These are phyloP conservation scores for Xylariales sp. DNA, from an alignment of 2,329 filamentous ascomycete species.

Conservation along the genomic window DNA sequence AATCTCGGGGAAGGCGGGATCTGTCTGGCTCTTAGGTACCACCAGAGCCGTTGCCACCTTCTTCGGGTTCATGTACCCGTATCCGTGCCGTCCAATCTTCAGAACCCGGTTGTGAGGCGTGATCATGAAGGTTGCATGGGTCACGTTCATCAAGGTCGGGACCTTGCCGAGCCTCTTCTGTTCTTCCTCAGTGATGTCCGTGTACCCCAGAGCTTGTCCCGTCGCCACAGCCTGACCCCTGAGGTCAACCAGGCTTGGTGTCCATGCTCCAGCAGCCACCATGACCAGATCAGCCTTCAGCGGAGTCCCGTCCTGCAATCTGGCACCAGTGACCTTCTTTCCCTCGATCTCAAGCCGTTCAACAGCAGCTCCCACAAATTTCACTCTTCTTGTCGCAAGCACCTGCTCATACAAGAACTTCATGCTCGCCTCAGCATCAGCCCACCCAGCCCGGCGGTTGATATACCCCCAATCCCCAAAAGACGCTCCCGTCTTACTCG, in stretches of 20 bases:
- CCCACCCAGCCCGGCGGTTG: conserved; percentile 75
- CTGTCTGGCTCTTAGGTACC: conserved; percentile 9
- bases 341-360: conserved; percentile 35
- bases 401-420: conserved; percentile 54
- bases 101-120: conserved; percentile 59
- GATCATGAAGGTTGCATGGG: conserved; percentile 69
- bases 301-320: conserved; percentile 42
- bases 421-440: conserved; percentile 69
- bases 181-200: conserved; percentile 69
- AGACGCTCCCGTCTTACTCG: conserved; percentile 42
- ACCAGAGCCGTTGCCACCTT: conserved; percentile 22
- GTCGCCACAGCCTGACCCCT: conserved; percentile 73
- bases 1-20: conserved; percentile 2
- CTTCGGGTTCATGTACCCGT: conserved; percentile 58
- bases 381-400: conserved; percentile 49
- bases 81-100: conserved; percentile 66
- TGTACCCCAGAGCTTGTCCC: conserved; percentile 75
- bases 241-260: conserved; percentile 70
- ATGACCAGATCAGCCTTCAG: conserved; percentile 68
- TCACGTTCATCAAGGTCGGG: conserved; percentile 71
- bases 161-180: conserved; percentile 58
- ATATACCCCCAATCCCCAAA: conserved; percentile 66
- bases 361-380: conserved; percentile 48
- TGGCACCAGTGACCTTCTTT: conserved; percentile 51
- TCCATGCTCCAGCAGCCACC: conserved; percentile 86